A percentile compares a stretch with the other conserved stretches of the same genome.
Evolutionary conservation across 2,329 filamentous ascomycete species (phyloP).

Genomic region (Calycina herbarum): DNA sequence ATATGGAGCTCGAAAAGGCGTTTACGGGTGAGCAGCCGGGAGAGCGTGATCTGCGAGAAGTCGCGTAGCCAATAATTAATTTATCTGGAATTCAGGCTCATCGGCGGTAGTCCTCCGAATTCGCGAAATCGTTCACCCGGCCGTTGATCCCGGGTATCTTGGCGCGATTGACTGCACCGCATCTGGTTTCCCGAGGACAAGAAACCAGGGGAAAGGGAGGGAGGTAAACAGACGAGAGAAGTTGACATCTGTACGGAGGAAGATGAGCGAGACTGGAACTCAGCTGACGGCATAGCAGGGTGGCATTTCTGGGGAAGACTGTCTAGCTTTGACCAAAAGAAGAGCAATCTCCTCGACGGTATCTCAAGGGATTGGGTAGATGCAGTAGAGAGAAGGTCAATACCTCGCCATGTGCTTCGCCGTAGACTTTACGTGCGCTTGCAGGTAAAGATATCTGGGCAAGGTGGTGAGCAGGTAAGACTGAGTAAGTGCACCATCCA

Average conservation of each 20-base stretch:
- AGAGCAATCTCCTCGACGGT: not conserved
- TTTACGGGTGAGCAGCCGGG: constrained; percentile 19
- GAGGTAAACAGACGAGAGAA: not conserved
- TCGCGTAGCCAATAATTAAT: constrained; percentile 20
- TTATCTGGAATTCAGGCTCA: constrained; percentile 25
- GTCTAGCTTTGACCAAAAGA: not conserved
- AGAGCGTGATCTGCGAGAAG: constrained; percentile 20
- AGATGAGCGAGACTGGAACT: not conserved
- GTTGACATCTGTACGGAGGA: not conserved
- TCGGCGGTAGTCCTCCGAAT: constrained; percentile 23
- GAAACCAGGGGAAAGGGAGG: not conserved
- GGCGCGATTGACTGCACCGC: not conserved
- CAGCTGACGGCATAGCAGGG: not conserved
- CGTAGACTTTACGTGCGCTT: not conserved
- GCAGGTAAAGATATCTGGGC: not conserved
- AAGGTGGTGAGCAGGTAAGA: not conserved
- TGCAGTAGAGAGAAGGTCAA: not conserved
- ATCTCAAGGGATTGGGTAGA: not conserved
- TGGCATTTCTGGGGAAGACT: not conserved
- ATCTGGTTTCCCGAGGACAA: constrained; percentile 2
- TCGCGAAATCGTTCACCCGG: constrained; percentile 27
- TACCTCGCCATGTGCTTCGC: not conserved
- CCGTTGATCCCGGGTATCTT: constrained; percentile 9
- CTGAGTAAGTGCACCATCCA: not conserved
- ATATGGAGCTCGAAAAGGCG: constrained; percentile 12